phyloP scores from a whole-genome alignment of 2,329 filamentous ascomycete species.

The Claviceps capensis region DNA sequence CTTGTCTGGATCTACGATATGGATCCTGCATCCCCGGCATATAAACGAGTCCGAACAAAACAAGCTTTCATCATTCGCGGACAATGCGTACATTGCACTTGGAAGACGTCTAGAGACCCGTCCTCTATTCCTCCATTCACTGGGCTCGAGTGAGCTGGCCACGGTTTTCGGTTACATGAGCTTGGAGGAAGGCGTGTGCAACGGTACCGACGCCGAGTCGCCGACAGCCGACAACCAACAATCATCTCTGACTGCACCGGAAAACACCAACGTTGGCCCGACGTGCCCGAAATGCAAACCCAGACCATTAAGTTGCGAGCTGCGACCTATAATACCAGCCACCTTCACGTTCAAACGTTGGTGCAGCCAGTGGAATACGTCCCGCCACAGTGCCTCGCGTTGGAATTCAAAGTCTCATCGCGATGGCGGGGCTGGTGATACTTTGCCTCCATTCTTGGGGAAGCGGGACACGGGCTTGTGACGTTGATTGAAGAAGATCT shows the following conservation, averaged over 20 bases:
- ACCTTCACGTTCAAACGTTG: neutral
- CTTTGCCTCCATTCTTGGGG: neutral
- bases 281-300: neutral
- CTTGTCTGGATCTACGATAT: neutral
- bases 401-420: conserved; percentile 14
- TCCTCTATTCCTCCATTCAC: too few species aligned
- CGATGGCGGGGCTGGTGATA: conserved; percentile 8
- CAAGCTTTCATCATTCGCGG: neutral
- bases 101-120: too few species aligned
- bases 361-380: neutral
- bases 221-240: neutral
- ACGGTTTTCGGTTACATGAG: neutral
- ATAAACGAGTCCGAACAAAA: neutral
- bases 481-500: neutral
- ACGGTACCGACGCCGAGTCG: neutral
- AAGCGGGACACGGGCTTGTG: neutral
- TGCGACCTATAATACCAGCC: neutral
- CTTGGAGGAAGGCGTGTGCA: neutral
- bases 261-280: neutral
- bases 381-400: conserved; percentile 6
- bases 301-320: neutral
- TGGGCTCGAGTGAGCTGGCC: neutral
- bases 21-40: neutral
- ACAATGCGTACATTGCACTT: neutral
- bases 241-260: neutral